These are phyloP conservation scores for Aspergillus egyptiacus DNA, from an alignment of 495 filamentous ascomycete species.

Conservation along the genomic window DNA sequence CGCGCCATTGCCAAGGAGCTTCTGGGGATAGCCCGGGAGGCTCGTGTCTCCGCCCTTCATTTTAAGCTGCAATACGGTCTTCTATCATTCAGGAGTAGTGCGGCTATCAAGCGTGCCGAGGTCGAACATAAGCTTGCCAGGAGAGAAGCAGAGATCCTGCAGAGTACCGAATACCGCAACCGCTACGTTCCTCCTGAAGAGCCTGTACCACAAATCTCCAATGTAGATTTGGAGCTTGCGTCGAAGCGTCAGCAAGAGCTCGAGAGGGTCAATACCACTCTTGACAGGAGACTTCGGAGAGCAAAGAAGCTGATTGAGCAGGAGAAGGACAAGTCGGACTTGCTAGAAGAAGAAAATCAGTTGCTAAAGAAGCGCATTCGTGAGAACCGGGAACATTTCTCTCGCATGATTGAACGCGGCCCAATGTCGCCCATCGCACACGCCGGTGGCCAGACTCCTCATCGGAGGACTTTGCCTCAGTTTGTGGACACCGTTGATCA, in stretches of 20 bases:
- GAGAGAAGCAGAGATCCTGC: slow-evolving; percentile 82
- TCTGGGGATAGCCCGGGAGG: slow-evolving; percentile 48
- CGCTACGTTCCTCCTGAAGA: slow-evolving; percentile 35
- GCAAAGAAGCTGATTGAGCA: slow-evolving; percentile 75
- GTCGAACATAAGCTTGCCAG: slow-evolving; percentile 93
- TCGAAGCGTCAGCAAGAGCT: slow-evolving; percentile 51
- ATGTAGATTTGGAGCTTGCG: slow-evolving; percentile 38
- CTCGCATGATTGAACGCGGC: slow-evolving; percentile 55
- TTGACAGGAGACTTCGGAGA: slow-evolving; percentile 59
- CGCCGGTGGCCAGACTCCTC: slow-evolving; percentile 42
- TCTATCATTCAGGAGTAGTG: slow-evolving; percentile 76
- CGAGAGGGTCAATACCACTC: slow-evolving; percentile 55
- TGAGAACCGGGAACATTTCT: slow-evolving; percentile 80
- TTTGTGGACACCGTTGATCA: slow-evolving; percentile 40
- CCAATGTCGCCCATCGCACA: slow-evolving; percentile 38
- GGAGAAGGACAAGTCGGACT: slow-evolving; percentile 41
- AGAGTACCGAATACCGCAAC: slow-evolving; percentile 47
- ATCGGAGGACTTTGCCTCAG: slow-evolving; percentile 40
- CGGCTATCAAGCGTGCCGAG: slow-evolving; percentile 78
- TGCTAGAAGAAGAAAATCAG: slow-evolving; percentile 63
- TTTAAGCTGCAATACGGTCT: slow-evolving; percentile 89
- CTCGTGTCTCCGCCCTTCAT: slow-evolving; percentile 79
- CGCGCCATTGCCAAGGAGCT: slow-evolving; percentile 54
- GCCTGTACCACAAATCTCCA: slow-evolving; percentile 24
- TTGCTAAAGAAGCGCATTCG: slow-evolving; percentile 74